Percentiles rank a stretch among this genome's conserved stretches.
phyloP scores from a whole-genome alignment of 208 protist genomes.

The Trichomonas tenax region DNA sequence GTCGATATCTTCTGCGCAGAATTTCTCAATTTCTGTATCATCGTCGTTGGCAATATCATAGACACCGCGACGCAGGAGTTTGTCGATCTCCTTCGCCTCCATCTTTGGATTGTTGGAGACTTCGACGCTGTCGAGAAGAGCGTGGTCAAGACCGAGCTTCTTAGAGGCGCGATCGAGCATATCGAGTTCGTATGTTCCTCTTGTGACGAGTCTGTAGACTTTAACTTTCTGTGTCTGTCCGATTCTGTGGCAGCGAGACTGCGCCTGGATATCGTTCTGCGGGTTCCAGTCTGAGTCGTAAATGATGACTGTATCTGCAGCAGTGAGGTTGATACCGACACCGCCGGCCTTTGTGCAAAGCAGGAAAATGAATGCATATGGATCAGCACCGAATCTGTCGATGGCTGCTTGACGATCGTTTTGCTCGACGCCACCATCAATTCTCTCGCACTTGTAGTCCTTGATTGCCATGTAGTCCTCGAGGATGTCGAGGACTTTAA shows the following conservation, averaged over 20 bases:
- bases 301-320: slow-evolving; percentile 59
- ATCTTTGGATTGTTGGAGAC: not conserved
- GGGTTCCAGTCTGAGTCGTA: slow-evolving; percentile 85
- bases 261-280: slow-evolving; percentile 84
- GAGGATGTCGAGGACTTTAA: slow-evolving; percentile 34
- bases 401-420: slow-evolving; percentile 40
- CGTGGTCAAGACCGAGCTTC: slow-evolving; percentile 64
- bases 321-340: slow-evolving; percentile 57
- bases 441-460: slow-evolving; percentile 57
- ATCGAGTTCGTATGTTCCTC: slow-evolving; percentile 70
- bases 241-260: slow-evolving; percentile 75
- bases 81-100: not conserved
- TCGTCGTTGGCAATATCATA: not conserved
- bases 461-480: slow-evolving; percentile 56
- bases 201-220: slow-evolving; percentile 76
- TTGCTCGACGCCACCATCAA: slow-evolving; percentile 25
- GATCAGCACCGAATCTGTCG: slow-evolving; percentile 33
- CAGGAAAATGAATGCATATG: slow-evolving; percentile 48
- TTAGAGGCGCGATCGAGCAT: slow-evolving; percentile 62
- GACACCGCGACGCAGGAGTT: not conserved
- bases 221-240: slow-evolving; percentile 72
- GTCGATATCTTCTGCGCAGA: not conserved
- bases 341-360: slow-evolving; percentile 56
- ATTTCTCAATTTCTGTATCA: not conserved
- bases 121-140: slow-evolving; percentile 38